These are phyloP conservation scores for Gossypium mustelinum DNA, from an alignment of 345 rosid species.

Conservation along the genomic window DNA sequence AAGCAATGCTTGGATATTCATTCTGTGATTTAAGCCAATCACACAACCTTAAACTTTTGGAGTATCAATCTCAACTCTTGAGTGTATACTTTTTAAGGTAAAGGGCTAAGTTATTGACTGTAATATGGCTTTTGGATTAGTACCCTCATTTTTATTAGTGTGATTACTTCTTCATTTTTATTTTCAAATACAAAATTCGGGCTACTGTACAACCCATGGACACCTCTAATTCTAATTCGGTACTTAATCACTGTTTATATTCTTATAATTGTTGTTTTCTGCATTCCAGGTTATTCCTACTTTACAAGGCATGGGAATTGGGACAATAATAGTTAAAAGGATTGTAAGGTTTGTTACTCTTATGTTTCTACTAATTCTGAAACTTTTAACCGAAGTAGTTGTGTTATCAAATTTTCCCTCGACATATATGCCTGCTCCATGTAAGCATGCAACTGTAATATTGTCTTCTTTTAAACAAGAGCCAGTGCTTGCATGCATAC, in stretches of 20 bases:
- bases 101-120: neutral
- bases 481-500: neutral
- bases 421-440: neutral
- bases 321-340: conserved; percentile 62
- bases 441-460: neutral
- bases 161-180: neutral
- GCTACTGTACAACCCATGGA: neutral
- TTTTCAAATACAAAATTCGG: too few relatives aligned
- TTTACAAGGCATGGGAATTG: conserved; percentile 66
- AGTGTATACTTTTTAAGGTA: neutral
- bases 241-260: neutral
- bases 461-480: neutral
- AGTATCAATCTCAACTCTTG: neutral
- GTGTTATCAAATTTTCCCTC: neutral
- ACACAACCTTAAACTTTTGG: neutral
- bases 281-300: conserved; percentile 74
- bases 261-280: conserved; percentile 42
- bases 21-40: neutral
- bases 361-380: neutral
- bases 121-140: neutral
- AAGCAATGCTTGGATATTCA: neutral
- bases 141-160: neutral
- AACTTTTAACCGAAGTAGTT: too few relatives aligned
- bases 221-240: neutral
- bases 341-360: conserved; percentile 54